These are phyloP conservation scores for Tulasnella sp. DNA, from an alignment of 768 basidiomycete genomes.

Conservation along the genomic window DNA sequence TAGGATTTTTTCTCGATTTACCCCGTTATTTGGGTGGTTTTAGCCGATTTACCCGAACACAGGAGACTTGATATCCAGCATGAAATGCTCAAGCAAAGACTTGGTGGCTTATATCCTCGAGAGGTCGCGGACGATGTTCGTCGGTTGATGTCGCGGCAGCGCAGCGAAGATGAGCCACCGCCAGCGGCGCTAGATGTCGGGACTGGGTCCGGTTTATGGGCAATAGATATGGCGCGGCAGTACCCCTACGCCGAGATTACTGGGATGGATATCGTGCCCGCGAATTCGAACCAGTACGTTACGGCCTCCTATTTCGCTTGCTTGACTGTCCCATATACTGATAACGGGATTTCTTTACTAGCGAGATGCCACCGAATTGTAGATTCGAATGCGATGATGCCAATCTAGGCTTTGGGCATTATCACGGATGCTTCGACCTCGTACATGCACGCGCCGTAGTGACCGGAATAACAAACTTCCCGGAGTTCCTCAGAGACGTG, in stretches of 20 bases:
- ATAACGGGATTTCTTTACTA: no score
- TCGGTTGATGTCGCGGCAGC: no score
- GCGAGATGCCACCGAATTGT: neutral
- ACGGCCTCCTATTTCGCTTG: no score
- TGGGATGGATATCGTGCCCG: neutral
- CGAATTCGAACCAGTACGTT: neutral
- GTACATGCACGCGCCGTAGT: neutral
- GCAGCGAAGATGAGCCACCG: no score
- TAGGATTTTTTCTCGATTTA: neutral
- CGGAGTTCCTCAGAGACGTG: neutral
- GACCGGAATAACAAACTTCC: neutral
- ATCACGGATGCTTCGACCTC: neutral
- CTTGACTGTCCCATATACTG: no score
- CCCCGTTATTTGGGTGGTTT: neutral
- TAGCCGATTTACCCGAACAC: conserved; percentile 38
- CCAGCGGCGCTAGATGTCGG: neutral
- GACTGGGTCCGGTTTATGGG: conserved; percentile 9
- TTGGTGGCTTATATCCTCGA: conserved; percentile 38
- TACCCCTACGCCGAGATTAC: neutral
- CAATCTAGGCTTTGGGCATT: conserved; percentile 12
- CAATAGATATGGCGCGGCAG: neutral
- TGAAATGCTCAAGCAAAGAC: conserved; percentile 36
- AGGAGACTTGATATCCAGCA: conserved; percentile 39
- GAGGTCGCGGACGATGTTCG: neutral
- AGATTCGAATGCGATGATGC: neutral